Conservation (phyloP, 208 protist genomes). For the Acanthamoeba polyphaga region DNA sequence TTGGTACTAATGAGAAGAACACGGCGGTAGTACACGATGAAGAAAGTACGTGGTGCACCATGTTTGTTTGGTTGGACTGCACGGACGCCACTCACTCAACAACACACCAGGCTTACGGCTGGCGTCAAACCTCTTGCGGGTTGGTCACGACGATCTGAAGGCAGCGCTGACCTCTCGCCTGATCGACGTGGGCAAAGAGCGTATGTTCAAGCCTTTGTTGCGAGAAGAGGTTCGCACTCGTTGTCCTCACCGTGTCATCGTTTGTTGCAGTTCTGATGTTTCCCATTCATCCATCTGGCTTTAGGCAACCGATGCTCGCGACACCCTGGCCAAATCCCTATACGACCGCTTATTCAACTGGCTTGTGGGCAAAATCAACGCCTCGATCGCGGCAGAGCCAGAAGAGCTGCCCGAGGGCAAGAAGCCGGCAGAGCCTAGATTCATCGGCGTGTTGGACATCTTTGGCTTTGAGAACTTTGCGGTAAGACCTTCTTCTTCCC, state of each 20-base stretch:
- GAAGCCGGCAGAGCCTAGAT: slow-evolving; percentile 24
- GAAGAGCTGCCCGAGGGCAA: background rate
- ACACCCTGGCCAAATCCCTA: slow-evolving; percentile 89
- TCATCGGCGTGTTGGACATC: slow-evolving; percentile 94
- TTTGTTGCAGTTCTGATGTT: too few species aligned
- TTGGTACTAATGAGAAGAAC: slow-evolving; percentile 34
- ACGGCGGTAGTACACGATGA: background rate
- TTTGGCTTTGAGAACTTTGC: slow-evolving; percentile 95
- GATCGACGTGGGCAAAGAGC: slow-evolving; percentile 41
- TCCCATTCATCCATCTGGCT: background rate
- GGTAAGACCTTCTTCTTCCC: background rate
- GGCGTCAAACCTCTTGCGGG: background rate
- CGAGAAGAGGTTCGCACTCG: background rate
- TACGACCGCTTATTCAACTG: slow-evolving; percentile 88
- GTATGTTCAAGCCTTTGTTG: slow-evolving; percentile 1
- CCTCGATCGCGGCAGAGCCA: background rate
- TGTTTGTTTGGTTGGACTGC: too few species aligned
- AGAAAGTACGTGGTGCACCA: background rate
- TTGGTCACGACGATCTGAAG: background rate
- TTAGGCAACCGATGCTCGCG: slow-evolving; percentile 86
- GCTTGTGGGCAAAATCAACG: slow-evolving; percentile 69
- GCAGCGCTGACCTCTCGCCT: background rate
- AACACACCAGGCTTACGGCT: background rate
- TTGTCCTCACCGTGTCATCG: background rate
- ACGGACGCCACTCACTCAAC: background rate